A percentile compares a stretch with the other conserved stretches of the same genome.
phyloP scores from a whole-genome alignment of 1,284 basidiomycete genomes.

The Moesziomyces aphidis region DNA sequence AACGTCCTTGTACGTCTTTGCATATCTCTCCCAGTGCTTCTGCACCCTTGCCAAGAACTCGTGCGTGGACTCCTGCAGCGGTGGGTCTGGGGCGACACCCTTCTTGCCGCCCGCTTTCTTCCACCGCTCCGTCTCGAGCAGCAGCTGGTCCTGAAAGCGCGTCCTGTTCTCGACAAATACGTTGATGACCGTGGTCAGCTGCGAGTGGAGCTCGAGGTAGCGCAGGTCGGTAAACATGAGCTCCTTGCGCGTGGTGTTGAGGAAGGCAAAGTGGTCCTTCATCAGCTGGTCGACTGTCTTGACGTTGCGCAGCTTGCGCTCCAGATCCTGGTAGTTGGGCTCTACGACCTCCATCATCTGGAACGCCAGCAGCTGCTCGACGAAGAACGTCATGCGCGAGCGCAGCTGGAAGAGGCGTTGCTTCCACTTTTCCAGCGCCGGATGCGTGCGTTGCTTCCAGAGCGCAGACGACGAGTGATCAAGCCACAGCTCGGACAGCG shows the following conservation, averaged over 20 bases:
- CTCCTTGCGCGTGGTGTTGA: slow-evolving; percentile 64
- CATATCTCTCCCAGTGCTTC: slow-evolving; percentile 57
- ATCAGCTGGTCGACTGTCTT: slow-evolving; percentile 66
- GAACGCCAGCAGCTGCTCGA: slow-evolving; percentile 65
- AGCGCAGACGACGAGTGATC: slow-evolving; percentile 50
- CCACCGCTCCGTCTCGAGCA: slow-evolving; percentile 49
- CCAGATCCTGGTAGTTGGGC: slow-evolving; percentile 64
- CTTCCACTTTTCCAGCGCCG: slow-evolving; percentile 63
- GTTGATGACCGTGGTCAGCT: slow-evolving; percentile 55
- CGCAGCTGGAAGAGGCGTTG: slow-evolving; percentile 61
- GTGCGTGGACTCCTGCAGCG: slow-evolving; percentile 30
- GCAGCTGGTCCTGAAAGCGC: slow-evolving; percentile 58
- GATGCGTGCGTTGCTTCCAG: slow-evolving; percentile 57
- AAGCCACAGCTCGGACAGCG: slow-evolving; percentile 60
- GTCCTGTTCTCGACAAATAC: slow-evolving; percentile 58
- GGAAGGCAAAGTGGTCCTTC: slow-evolving; percentile 65
- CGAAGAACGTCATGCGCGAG: slow-evolving; percentile 64
- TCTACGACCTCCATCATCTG: slow-evolving; percentile 64
- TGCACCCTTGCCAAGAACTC: slow-evolving; percentile 52
- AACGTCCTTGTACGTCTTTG: slow-evolving; percentile 62
- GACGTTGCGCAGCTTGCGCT: slow-evolving; percentile 55
- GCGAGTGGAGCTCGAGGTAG: slow-evolving; percentile 57
- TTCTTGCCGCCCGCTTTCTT: slow-evolving; percentile 31
- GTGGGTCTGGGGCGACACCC: slow-evolving; percentile 24
- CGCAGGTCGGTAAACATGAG: slow-evolving; percentile 66